Evolutionary conservation across 805 yeast species (phyloP), one percentile per base, ranked within the genome.

Genomic region (Blastobotrys terrestris): DNA sequence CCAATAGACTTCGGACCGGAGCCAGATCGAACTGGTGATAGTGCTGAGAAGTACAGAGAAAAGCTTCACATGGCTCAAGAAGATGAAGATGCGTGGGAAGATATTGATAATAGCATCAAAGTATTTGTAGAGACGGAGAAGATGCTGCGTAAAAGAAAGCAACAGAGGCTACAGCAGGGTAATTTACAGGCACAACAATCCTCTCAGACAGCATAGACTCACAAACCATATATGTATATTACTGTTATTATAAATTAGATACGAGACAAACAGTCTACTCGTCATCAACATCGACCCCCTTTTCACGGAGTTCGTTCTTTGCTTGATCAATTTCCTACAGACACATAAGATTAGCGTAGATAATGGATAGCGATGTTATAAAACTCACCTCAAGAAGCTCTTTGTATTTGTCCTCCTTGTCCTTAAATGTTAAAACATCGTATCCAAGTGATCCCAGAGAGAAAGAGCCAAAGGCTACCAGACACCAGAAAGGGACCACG

Each of bases 51-150:
- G n/a, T n/a, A n/a, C n/a, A n/a, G n/a, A n/a, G n/a, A n/a, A n/a
- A 40, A 31, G 11, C 49, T 46, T 54, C 55, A 58, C 55, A 52
- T 49, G 21, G 66, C 64, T 1, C 64, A 55, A 0, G 74, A 70
- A 11, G 75, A 71, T 4, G 77, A 73, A 3, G 78, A 76, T 31
- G 78, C 72, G 3, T 77, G 80, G 80, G 69, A 72, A 19, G 78
- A 78, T 51, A 84, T 91, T 51, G 95, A 95, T 6, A 74, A 84
- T 13, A 81, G 85, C 19, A 81, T 92, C 59, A 77, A 80, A 54
- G 97, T 81, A 3, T 92, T 91, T 73, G 89, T 95, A 1, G 85
- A 85, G 59, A 80, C 89, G 49, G 97, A 91, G 67, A 81, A 81
- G 69, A 73, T 74, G 63, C 69, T 86, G 63, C 80, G 82, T 57